These are phyloP conservation scores for Aspergillus saccharolyticus DNA, from an alignment of 495 filamentous ascomycete species.

Conservation along the genomic window DNA sequence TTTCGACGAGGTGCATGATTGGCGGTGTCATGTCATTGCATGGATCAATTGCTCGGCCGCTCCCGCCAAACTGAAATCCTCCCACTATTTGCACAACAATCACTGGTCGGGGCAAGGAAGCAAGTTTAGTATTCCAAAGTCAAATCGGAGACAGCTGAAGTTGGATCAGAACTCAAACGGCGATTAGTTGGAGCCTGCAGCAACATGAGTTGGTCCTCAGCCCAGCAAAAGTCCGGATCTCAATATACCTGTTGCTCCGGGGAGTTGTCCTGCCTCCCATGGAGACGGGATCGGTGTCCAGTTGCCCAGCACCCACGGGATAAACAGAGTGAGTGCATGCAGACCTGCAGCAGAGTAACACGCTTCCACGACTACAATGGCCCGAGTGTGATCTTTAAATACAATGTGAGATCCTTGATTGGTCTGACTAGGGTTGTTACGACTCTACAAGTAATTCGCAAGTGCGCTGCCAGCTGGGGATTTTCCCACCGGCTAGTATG, in stretches of 20 bases:
- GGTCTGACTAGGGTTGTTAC: not conserved
- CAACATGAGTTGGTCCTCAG: not conserved
- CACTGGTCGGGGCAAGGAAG: not conserved
- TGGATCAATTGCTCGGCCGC: not conserved
- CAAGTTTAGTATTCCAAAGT: not conserved
- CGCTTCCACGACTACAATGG: not conserved
- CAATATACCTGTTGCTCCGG: not conserved
- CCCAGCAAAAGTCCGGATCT: not conserved
- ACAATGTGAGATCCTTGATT: not conserved
- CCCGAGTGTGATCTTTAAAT: not conserved
- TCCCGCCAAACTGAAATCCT: not conserved
- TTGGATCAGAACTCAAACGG: too few species aligned
- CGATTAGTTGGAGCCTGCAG: not conserved
- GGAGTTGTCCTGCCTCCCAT: not conserved
- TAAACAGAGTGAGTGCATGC: not conserved
- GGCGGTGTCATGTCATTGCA: not conserved
- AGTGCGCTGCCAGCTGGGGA: not conserved
- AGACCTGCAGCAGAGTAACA: conserved; percentile 1
- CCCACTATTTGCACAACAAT: not conserved
- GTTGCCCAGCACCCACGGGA: conserved; percentile 1
- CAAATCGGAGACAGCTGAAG: too few species aligned
- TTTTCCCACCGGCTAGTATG: conserved; percentile 13
- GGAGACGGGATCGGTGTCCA: not conserved
- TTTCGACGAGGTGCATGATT: not conserved
- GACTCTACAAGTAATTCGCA: not conserved